Evolutionary conservation across 768 basidiomycete species (phyloP), one percentile per base, ranked within the genome.

Genomic region (Phallus indusiatus): DNA sequence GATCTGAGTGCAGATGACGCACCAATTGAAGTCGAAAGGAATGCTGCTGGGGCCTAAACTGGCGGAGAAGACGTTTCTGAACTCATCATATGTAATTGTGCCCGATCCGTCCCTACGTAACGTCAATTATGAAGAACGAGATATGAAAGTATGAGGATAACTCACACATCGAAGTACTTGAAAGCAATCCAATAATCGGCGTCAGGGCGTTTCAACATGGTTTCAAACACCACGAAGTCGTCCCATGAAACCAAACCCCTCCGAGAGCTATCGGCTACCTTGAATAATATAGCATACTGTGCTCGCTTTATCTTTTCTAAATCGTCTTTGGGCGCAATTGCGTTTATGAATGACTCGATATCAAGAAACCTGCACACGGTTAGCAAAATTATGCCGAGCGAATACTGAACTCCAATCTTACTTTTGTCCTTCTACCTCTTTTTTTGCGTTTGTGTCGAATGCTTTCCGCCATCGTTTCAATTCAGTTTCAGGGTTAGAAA

Each of bases 171-270:
- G 71, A 95, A 96, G 69, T 90, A 94, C 69, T 90, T 86, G 77
- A 95, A 95, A 18, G 94, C 93, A 72, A 94, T 94, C 81, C 88
- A 91, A 72, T 95, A 94, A 70, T 97, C 94, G 33, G 95, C 95
- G 71, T 97, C 95, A 18, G 95, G 91, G 63, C 90, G 80, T 76
- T 97, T 93, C 66, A 95, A 74, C 63, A 90, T 75, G 17, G 93
- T 94, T 76, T 98, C 88, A 69, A 99, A 99, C 62, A 95, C 86
- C 6, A 85, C 85, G 65, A 96, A 99, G 72, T 99, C 96, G 66
- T 96, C 93, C 87, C 92, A 97, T 54, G 88, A 87, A 56, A 95
- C 80, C 22, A 88, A 75, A 37, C 85, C 91, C 63, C 84, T 81
- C 68, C 82, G 81, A 48, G 82, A 81, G 48, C 81, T 75, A 74